Conservation (phyloP, 2,329 filamentous ascomycete species). For the Talaromyces pinophilus region DNA sequence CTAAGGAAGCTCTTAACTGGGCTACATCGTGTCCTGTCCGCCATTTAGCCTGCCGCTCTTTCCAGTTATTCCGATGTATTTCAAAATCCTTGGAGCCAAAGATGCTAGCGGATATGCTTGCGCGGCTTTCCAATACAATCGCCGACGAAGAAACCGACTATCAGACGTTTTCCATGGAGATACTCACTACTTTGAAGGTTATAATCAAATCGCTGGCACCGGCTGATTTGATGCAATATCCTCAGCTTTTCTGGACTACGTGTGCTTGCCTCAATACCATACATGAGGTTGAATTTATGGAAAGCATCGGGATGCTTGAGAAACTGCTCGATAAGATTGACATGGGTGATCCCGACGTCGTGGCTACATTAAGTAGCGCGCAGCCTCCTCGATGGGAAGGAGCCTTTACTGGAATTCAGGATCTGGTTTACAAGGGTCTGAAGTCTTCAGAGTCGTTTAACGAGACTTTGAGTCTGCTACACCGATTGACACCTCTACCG, state of each 20-base stretch:
- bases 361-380: slow-evolving; percentile 71
- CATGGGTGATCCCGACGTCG: slow-evolving; percentile 67
- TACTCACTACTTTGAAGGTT: slow-evolving; percentile 87
- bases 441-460: slow-evolving; percentile 82
- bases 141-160: slow-evolving; percentile 93
- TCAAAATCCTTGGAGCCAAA: slow-evolving; percentile 84
- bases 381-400: slow-evolving; percentile 88
- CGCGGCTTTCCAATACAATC: slow-evolving; percentile 91
- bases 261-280: slow-evolving; percentile 96
- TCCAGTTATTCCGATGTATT: slow-evolving; percentile 95
- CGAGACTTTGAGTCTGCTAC: slow-evolving; percentile 72
- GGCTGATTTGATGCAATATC: slow-evolving; percentile 80
- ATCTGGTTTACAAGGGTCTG: slow-evolving; percentile 85
- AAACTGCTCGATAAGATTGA: slow-evolving; percentile 83
- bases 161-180: slow-evolving; percentile 97
- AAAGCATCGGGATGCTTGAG: slow-evolving; percentile 87
- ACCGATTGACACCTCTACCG: slow-evolving; percentile 75
- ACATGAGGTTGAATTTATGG: slow-evolving; percentile 91
- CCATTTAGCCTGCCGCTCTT: slow-evolving; percentile 92
- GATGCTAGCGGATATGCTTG: slow-evolving; percentile 97
- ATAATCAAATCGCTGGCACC: slow-evolving; percentile 83
- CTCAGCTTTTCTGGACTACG: slow-evolving; percentile 96
- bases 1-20: slow-evolving; percentile 86
- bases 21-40: slow-evolving; percentile 94
- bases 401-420: slow-evolving; percentile 80